Evolutionary conservation across 352 stramenopile genomes (phyloP), one percentile per base, ranked within the genome.

Genomic region (Globisporangium acanthophoron): DNA sequence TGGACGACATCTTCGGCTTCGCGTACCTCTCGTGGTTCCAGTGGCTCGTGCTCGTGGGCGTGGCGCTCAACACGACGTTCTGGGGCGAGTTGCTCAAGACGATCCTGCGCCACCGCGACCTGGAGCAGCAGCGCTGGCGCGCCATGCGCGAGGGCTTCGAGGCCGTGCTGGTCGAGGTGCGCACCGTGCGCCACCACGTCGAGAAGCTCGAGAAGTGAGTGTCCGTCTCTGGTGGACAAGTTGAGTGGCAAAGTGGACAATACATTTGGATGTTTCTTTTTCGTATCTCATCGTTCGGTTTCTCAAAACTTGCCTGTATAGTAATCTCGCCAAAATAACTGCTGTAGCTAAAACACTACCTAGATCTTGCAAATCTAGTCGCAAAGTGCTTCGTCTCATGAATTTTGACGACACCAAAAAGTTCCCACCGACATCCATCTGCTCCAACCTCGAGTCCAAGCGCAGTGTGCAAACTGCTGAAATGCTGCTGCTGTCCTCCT

Each of bases 151-250:
- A 76, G 29, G 73, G 75, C 3, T 81, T 86, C n/a, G 73, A 83
- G 35, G 61, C 78, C 1, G 73, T 91, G 21, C 51, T 89, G 48
- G 56, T 79, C 6, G 81, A 91, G 58, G 81, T 91, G 29, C 80
- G 76, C 31, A 66, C 78, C 29, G 69, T 86, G 44, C 74, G 69
- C 39, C 70, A 82, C 50, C 78, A 79, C 33, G 61, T 86, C 35
- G 78, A 86, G 39, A 65, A 67, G 9, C 66, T 86, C 37, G 76
- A 83, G 65, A 51, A 62, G 31, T 57, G 33, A 37, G 24, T 27
- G 24, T 27, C 24, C 24, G 24, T 37, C 33, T 37, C 33, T 37
- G 33, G 33, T 11, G 33, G 5, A 37, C 24, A 52, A 52, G 33
- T 33, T 20, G 18, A 21, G 8, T 60, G 21, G 16, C 31, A 48